These are phyloP conservation scores for Dissoconium aciculare DNA, from an alignment of 2,329 filamentous ascomycete genomes.

Conservation along the genomic window DNA sequence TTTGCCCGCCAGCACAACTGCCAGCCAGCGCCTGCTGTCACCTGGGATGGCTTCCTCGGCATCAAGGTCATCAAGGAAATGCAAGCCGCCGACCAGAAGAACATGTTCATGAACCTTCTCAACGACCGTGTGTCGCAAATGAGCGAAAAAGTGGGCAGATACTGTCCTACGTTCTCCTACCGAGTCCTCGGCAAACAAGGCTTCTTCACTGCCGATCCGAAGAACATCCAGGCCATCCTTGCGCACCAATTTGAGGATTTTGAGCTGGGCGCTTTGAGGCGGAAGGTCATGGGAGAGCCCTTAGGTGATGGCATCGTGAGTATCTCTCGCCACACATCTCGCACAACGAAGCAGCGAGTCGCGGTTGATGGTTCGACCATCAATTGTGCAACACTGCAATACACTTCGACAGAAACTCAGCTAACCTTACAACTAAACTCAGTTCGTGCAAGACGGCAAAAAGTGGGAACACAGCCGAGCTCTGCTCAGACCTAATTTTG, in stretches of 20 bases:
- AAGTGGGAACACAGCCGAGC: constrained; percentile 25
- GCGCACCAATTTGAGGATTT: constrained; percentile 22
- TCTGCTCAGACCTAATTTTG: constrained; percentile 26
- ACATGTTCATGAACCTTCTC: constrained; percentile 19
- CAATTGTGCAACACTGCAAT: too few species aligned
- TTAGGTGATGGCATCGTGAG: constrained; percentile 21
- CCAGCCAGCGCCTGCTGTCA: constrained; percentile 13
- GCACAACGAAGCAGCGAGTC: too few species aligned
- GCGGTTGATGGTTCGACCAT: too few species aligned
- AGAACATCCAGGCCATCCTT: constrained; percentile 25
- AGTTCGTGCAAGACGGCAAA: constrained; percentile 23
- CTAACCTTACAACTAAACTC: constrained; percentile 6
- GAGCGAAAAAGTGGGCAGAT: constrained; percentile 13
- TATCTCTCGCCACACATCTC: too few species aligned
- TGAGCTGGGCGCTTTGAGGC: constrained; percentile 17
- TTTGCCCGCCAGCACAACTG: constrained; percentile 15
- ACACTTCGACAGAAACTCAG: neutral
- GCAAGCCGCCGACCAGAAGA: constrained; percentile 16
- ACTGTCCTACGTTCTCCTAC: constrained; percentile 17
- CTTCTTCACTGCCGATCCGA: constrained; percentile 21
- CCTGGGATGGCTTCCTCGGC: constrained; percentile 17
- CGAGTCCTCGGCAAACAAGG: constrained; percentile 15
- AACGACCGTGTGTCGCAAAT: constrained; percentile 15
- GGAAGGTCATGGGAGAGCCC: constrained; percentile 17
- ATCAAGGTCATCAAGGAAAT: constrained; percentile 17